Percentiles rank a stretch among this genome's conserved stretches.
phyloP scores from a whole-genome alignment of 768 basidiomycete species.

The Tricholoma matsutake region DNA sequence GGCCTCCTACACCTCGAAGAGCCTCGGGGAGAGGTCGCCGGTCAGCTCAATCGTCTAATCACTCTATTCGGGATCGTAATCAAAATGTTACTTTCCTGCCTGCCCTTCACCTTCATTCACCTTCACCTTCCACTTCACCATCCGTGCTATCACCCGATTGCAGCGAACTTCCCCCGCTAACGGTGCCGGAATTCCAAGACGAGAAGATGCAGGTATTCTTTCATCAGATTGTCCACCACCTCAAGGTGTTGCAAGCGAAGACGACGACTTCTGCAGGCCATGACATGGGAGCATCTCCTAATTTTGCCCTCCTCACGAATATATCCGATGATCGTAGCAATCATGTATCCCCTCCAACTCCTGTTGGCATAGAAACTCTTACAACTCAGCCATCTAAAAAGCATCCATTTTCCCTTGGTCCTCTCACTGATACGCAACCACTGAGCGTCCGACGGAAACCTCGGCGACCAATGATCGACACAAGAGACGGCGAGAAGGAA shows the following conservation, averaged over 20 bases:
- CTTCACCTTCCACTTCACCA: slow-evolving; percentile 22
- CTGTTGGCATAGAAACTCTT: slow-evolving; percentile 5
- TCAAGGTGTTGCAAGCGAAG: slow-evolving; percentile 67
- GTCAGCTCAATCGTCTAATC: slow-evolving; percentile 20
- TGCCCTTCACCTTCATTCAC: slow-evolving; percentile 14
- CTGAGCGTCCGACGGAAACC: slow-evolving; percentile 43
- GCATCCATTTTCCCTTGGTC: slow-evolving; percentile 5
- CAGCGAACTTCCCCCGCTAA: slow-evolving; percentile 41
- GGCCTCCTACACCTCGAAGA: slow-evolving; percentile 60
- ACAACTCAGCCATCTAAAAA: not conserved
- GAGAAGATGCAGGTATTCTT: slow-evolving; percentile 81
- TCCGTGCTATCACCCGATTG: slow-evolving; percentile 27
- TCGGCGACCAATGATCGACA: slow-evolving; percentile 20
- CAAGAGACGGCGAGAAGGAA: slow-evolving; percentile 50
- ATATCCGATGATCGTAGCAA: slow-evolving; percentile 5
- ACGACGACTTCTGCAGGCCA: slow-evolving; percentile 23
- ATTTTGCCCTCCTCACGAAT: slow-evolving; percentile 11
- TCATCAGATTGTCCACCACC: slow-evolving; percentile 77
- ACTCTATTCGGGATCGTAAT: slow-evolving; percentile 6
- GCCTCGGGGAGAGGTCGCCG: slow-evolving; percentile 35
- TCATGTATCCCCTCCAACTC: slow-evolving; percentile 13
- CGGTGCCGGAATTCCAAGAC: slow-evolving; percentile 70
- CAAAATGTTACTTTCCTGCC: slow-evolving; percentile 2
- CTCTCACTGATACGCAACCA: slow-evolving; percentile 35
- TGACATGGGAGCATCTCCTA: slow-evolving; percentile 13